Conservation (phyloP, 306 rosid genomes). For the Vigna nakashimae region DNA sequence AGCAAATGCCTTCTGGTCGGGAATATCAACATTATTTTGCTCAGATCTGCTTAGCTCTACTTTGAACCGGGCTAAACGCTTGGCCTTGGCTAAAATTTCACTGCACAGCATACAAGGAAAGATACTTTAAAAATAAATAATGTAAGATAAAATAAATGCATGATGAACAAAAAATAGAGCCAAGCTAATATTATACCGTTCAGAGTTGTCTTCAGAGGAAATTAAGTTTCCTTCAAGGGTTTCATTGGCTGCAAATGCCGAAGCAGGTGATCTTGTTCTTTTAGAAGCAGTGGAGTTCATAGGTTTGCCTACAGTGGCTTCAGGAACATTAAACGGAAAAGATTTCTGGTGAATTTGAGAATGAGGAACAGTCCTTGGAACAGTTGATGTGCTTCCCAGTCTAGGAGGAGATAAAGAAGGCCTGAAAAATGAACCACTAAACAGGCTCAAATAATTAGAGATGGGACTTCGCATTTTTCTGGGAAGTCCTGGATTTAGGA, state of each 20-base stretch:
- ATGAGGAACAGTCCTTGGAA: slow-evolving; percentile 35
- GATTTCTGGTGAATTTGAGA: slow-evolving; percentile 41
- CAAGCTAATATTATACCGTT: slow-evolving; percentile 66
- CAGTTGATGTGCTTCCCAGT: slow-evolving; percentile 42
- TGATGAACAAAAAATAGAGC: slow-evolving; percentile 32
- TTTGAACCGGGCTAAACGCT: slow-evolving; percentile 93
- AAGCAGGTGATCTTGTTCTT: slow-evolving; percentile 86
- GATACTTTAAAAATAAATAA: slow-evolving; percentile 13
- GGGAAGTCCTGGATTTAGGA: background rate
- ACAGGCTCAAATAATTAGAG: slow-evolving; percentile 40
- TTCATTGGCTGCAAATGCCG: slow-evolving; percentile 53
- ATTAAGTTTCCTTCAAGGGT: slow-evolving; percentile 54
- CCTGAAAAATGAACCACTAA: slow-evolving; percentile 42
- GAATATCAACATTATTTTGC: slow-evolving; percentile 54
- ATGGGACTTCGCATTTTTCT: slow-evolving; percentile 12
- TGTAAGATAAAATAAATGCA: slow-evolving; percentile 25
- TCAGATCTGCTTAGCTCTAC: slow-evolving; percentile 68
- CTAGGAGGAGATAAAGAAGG: slow-evolving; percentile 51
- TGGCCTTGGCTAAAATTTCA: slow-evolving; percentile 89
- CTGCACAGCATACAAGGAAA: slow-evolving; percentile 49
- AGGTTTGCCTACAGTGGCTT: slow-evolving; percentile 40
- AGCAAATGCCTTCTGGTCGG: slow-evolving; percentile 54
- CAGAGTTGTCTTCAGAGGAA: slow-evolving; percentile 64
- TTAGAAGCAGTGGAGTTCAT: slow-evolving; percentile 56
- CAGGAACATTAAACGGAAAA: slow-evolving; percentile 34